Percentiles rank a stretch among this genome's conserved stretches.
These are phyloP conservation scores for Mortierella sp. DNA, from an alignment of 371 early-diverging fungal genomes.

Conservation along the genomic window DNA sequence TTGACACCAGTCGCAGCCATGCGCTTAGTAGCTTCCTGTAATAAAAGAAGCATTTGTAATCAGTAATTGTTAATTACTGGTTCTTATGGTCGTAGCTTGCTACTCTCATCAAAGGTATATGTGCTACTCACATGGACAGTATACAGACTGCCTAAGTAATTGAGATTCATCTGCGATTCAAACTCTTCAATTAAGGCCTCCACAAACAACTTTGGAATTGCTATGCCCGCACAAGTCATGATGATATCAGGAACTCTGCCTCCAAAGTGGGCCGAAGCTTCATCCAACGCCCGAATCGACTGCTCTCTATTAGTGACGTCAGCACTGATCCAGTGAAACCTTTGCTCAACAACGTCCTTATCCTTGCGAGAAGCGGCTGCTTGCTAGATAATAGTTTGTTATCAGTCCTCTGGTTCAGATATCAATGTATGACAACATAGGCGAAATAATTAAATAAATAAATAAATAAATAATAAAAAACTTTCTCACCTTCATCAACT, in stretches of 20 bases:
- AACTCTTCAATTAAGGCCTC: constrained; percentile 77
- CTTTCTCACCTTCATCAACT: constrained; percentile 66
- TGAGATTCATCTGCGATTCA: constrained; percentile 73
- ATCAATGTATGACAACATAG: no score
- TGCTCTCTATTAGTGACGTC: constrained; percentile 73
- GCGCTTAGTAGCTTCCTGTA: constrained; percentile 73
- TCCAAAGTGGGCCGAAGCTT: constrained; percentile 68
- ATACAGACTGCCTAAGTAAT: constrained; percentile 87
- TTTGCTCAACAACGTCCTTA: constrained; percentile 55
- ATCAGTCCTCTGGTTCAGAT: no score
- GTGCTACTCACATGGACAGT: constrained; percentile 72
- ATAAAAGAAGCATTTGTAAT: not conserved
- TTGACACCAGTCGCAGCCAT: constrained; percentile 73
- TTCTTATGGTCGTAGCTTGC: not conserved
- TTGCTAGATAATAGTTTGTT: constrained; percentile 8
- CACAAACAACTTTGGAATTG: constrained; percentile 80
- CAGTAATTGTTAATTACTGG: not conserved
- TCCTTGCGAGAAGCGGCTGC: constrained; percentile 36
- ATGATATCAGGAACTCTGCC: constrained; percentile 78
- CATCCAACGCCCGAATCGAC: constrained; percentile 70
- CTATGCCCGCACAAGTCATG: constrained; percentile 84
- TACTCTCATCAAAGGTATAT: not conserved
- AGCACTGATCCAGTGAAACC: constrained; percentile 64
- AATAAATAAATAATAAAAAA: no score
- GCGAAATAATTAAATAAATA: no score